Evolutionary conservation across 495 filamentous ascomycete genomes (phyloP).

Genomic region (Rhypophila decipiens): DNA sequence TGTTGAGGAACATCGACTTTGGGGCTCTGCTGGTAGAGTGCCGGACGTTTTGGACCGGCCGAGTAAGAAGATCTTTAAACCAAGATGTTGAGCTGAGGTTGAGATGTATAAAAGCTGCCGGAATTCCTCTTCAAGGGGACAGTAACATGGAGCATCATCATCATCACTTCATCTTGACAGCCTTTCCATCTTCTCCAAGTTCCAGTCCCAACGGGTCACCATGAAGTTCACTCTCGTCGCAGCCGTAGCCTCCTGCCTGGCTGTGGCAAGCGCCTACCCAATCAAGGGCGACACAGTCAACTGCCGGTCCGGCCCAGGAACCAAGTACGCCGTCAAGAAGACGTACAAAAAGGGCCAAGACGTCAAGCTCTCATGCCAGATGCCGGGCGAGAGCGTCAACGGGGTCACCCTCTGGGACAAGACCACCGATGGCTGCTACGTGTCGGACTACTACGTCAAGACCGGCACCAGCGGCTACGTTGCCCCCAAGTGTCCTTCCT

Average conservation of each 20-base stretch:
- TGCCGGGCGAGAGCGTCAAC: conserved; percentile 8
- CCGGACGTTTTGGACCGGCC: too few species aligned
- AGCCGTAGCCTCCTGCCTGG: conserved; percentile 1
- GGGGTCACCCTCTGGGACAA: conserved; percentile 21
- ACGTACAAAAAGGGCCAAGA: conserved; percentile 12
- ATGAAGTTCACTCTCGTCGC: conserved; percentile 10
- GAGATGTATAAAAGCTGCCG: too few species aligned
- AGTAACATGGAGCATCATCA: too few species aligned
- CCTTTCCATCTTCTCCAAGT: too few species aligned
- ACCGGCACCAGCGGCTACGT: conserved; percentile 12
- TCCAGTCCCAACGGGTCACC: neutral
- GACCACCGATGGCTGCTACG: conserved; percentile 20
- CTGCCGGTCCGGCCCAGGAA: conserved; percentile 13
- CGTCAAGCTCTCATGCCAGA: conserved; percentile 17
- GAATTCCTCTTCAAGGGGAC: too few species aligned
- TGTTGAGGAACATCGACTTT: too few species aligned
- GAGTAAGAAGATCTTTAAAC: too few species aligned
- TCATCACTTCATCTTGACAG: too few species aligned
- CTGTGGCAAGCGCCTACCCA: conserved; percentile 6
- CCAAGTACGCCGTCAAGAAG: conserved; percentile 7
- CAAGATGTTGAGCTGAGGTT: too few species aligned
- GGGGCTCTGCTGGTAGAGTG: too few species aligned
- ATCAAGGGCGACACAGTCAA: conserved; percentile 9
- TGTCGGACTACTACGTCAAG: conserved; percentile 18
- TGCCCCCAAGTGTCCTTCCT: conserved; percentile 1